Conservation (phyloP, 495 filamentous ascomycete genomes). For the Cryomyces minteri region DNA sequence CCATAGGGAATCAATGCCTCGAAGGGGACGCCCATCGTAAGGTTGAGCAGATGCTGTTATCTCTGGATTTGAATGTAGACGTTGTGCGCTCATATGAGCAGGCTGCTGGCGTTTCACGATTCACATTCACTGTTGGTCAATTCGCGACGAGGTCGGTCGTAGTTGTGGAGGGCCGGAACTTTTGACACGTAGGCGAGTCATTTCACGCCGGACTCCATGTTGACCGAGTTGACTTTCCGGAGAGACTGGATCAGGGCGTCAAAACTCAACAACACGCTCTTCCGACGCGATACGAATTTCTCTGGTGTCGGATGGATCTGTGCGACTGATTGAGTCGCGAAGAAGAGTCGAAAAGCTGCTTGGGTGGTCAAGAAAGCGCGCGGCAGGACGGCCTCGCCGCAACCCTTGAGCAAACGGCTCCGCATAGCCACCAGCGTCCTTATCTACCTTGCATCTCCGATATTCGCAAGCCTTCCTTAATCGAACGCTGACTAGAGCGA, state of each 20-base stretch:
- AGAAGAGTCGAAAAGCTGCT: not conserved
- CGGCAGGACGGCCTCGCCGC: too few relatives aligned
- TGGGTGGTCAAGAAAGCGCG: too few relatives aligned
- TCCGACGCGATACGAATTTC: not conserved
- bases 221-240: not conserved
- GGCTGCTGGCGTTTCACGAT: not conserved
- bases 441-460: too few relatives aligned
- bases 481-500: too few relatives aligned
- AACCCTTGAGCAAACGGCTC: too few relatives aligned
- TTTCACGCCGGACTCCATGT: not conserved
- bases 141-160: not conserved
- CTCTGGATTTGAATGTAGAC: not conserved
- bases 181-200: not conserved
- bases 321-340: not conserved
- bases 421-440: too few relatives aligned
- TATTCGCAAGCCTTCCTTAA: too few relatives aligned
- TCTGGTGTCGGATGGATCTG: not conserved
- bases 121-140: too few relatives aligned
- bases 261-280: not conserved
- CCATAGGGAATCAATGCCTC: constrained; percentile 89
- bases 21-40: constrained; percentile 84
- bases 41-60: not conserved
- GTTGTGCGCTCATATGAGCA: not conserved
- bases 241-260: not conserved
- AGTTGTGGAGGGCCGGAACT: not conserved